Conservation (phyloP, 352 stramenopile species). For the Globisporangium rhizosaccharum region DNA sequence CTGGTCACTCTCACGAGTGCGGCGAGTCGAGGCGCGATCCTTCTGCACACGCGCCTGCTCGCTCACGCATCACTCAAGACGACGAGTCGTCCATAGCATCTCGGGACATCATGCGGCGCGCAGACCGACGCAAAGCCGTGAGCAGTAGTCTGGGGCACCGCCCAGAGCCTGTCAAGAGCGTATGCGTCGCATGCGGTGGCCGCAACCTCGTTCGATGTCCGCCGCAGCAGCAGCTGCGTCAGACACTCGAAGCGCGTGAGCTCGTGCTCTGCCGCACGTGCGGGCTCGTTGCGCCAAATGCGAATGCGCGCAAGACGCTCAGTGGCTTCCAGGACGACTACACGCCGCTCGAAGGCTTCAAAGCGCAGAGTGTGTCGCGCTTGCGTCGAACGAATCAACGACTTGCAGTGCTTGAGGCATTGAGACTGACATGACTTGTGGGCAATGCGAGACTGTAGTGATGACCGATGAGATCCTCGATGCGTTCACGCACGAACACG, state of each 20-base stretch:
- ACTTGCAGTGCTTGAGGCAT: too few species aligned
- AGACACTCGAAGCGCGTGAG: background rate
- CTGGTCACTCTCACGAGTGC: background rate
- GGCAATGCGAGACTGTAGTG: conserved; percentile 12
- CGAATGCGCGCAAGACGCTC: conserved; percentile 24
- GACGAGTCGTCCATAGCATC: background rate
- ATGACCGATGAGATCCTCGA: conserved; percentile 48
- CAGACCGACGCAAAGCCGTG: conserved; percentile 4
- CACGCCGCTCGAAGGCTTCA: conserved; percentile 21
- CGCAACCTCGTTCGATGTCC: conserved; percentile 23
- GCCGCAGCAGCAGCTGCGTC: background rate
- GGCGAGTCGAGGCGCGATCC: conserved; percentile 3
- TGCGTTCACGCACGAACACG: conserved; percentile 33
- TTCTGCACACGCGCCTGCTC: background rate
- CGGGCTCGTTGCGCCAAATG: conserved; percentile 41
- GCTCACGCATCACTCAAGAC: conserved; percentile 5
- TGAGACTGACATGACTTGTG: too few species aligned
- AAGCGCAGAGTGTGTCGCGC: conserved; percentile 16
- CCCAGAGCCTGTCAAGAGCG: conserved; percentile 24
- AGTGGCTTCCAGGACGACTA: conserved; percentile 22
- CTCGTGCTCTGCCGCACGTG: conserved; percentile 45
- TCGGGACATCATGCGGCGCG: conserved; percentile 6
- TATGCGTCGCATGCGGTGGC: conserved; percentile 49
- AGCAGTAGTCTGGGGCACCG: conserved; percentile 4
- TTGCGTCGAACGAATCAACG: background rate